These are phyloP conservation scores for Cutaneotrichosporon cutaneum DNA, from an alignment of 1,284 basidiomycete species.

Conservation along the genomic window DNA sequence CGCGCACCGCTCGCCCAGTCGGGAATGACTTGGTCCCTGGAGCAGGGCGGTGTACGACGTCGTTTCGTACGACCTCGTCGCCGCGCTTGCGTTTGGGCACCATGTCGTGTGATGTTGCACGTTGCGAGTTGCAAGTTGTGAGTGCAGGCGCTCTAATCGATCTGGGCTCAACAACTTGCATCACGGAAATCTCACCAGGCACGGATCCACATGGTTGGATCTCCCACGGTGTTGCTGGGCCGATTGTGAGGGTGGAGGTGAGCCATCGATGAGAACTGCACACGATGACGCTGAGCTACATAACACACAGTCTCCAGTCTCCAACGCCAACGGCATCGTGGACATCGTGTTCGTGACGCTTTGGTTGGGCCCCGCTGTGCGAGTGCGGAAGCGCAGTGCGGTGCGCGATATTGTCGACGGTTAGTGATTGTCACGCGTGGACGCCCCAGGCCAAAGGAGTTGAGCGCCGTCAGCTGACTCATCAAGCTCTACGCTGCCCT, in stretches of 20 bases:
- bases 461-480: too few species aligned
- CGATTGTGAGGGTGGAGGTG: not conserved
- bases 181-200: conserved; percentile 4
- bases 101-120: conserved; percentile 19
- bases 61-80: conserved; percentile 22
- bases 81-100: conserved; percentile 41
- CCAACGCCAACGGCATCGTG: too few species aligned
- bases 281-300: too few species aligned
- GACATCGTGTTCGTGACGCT: too few species aligned
- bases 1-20: conserved; percentile 44
- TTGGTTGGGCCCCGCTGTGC: too few species aligned
- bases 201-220: not conserved
- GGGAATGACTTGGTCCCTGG: conserved; percentile 41
- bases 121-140: not conserved
- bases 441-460: too few species aligned
- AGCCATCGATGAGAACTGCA: too few species aligned
- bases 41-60: conserved; percentile 33
- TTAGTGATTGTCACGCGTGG: too few species aligned
- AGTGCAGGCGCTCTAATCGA: not conserved
- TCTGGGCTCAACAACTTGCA: not conserved
- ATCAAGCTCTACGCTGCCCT: too few species aligned
- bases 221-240: not conserved
- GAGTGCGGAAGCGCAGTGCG: too few species aligned
- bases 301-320: too few species aligned
- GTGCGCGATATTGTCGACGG: too few species aligned